A percentile compares a stretch with the other conserved stretches of the same genome.
Evolutionary conservation across 2,329 filamentous ascomycete genomes (phyloP).

Genomic region (Phaeosphaeria sp.): DNA sequence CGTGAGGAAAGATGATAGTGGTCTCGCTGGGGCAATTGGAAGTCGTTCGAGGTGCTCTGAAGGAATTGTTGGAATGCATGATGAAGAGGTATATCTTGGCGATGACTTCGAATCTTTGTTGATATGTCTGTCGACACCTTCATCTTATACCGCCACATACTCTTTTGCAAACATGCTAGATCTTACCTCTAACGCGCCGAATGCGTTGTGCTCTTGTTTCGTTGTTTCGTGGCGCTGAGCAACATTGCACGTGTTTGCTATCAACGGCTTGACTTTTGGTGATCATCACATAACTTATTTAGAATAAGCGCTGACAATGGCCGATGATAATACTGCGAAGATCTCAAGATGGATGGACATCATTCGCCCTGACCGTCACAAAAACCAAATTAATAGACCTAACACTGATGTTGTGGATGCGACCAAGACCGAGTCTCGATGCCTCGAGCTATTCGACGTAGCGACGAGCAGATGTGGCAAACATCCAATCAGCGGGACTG

Average conservation of each 20-base stretch:
- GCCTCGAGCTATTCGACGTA: no score
- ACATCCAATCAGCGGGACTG: no score
- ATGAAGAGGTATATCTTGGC: no score
- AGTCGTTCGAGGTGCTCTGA: neutral
- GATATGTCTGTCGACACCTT: neutral
- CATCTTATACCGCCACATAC: neutral
- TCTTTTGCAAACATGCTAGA: neutral
- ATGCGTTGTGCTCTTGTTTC: neutral
- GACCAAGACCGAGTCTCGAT: no score
- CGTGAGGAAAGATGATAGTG: neutral
- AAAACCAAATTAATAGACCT: no score
- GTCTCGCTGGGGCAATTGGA: neutral
- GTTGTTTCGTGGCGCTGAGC: neutral
- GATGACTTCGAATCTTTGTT: no score
- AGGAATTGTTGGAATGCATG: neutral
- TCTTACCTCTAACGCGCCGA: neutral
- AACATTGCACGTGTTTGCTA: neutral
- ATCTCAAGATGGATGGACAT: no score
- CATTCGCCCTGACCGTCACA: no score
- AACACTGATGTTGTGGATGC: no score
- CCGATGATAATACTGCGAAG: no score
- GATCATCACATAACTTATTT: neutral
- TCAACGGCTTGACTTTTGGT: neutral
- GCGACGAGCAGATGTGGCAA: no score
- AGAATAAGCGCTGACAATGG: neutral